A percentile compares a stretch with the other conserved stretches of the same genome.
Conservation (phyloP, 1,139 yeast genomes). For the Taphrina betulina region DNA sequence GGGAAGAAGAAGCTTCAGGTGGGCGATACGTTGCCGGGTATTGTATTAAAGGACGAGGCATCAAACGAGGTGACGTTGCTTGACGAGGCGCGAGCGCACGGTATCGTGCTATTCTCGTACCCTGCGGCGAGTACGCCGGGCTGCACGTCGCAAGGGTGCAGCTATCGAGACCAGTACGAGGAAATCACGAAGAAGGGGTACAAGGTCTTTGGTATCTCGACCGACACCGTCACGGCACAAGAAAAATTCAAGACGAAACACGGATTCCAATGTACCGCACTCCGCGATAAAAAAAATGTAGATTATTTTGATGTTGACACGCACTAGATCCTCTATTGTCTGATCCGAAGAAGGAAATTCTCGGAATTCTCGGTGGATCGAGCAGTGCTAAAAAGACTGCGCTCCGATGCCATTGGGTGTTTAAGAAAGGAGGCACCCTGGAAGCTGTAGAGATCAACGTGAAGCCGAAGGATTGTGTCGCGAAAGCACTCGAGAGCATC, state of each 20-base stretch:
- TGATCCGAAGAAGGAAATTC: slow-evolving; percentile 70
- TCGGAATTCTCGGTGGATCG: slow-evolving; percentile 77
- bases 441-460: slow-evolving; percentile 63
- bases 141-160: slow-evolving; percentile 74
- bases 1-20: slow-evolving; percentile 46
- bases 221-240: slow-evolving; percentile 75
- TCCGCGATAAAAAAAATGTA: too few relatives aligned
- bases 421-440: slow-evolving; percentile 67
- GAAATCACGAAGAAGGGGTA: slow-evolving; percentile 52
- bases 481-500: slow-evolving; percentile 49
- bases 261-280: slow-evolving; percentile 41
- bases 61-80: slow-evolving; percentile 54
- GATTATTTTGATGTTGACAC: too few relatives aligned
- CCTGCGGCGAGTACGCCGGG: slow-evolving; percentile 88
- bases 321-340: slow-evolving; percentile 72
- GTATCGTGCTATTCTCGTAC: slow-evolving; percentile 59
- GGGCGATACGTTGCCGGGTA: slow-evolving; percentile 71
- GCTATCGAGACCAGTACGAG: slow-evolving; percentile 68
- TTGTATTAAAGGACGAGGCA: slow-evolving; percentile 63
- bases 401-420: slow-evolving; percentile 81
- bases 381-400: slow-evolving; percentile 67
- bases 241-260: slow-evolving; percentile 71
- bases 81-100: slow-evolving; percentile 52
- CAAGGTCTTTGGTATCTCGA: slow-evolving; percentile 51
- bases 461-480: slow-evolving; percentile 75